These are phyloP conservation scores for Serpula lacrymans DNA, from an alignment of 768 basidiomycete species.

Conservation along the genomic window DNA sequence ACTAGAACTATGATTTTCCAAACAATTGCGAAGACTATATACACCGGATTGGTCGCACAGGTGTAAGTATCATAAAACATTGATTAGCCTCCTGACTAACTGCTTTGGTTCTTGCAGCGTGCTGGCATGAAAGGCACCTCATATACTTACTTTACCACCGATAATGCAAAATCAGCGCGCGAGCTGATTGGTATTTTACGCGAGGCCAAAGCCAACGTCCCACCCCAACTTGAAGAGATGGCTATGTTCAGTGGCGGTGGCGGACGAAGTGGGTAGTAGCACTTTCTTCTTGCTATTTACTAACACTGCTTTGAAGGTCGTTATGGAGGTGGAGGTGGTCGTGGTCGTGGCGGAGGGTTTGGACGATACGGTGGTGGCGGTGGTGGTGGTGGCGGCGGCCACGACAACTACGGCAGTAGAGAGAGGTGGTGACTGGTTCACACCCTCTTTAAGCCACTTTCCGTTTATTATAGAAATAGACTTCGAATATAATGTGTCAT, in stretches of 20 bases:
- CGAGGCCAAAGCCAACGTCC: slow-evolving; percentile 83
- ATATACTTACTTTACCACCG: slow-evolving; percentile 96
- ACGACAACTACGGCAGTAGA: slow-evolving; percentile 26
- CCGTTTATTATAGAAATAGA: no score
- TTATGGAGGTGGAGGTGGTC: slow-evolving; percentile 47
- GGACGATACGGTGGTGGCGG: slow-evolving; percentile 41
- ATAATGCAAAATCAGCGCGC: slow-evolving; percentile 91
- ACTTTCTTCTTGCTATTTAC: slow-evolving; percentile 5
- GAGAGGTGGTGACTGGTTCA: slow-evolving; percentile 13
- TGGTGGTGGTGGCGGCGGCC: slow-evolving; percentile 39
- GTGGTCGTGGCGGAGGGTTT: slow-evolving; percentile 39
- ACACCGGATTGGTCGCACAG: slow-evolving; percentile 97
- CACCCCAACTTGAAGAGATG: slow-evolving; percentile 93
- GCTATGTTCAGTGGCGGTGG: slow-evolving; percentile 81
- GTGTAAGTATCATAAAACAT: slow-evolving; percentile 65
- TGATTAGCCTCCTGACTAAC: slow-evolving; percentile 15
- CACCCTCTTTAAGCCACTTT: no score
- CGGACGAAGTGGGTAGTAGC: slow-evolving; percentile 52
- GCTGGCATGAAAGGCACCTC: slow-evolving; percentile 90
- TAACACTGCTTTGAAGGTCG: slow-evolving; percentile 43
- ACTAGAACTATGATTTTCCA: slow-evolving; percentile 95
- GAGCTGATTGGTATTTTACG: slow-evolving; percentile 84
- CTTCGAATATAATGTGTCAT: no score
- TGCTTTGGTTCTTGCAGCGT: slow-evolving; percentile 58
- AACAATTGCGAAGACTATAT: slow-evolving; percentile 99